phyloP scores from a whole-genome alignment of 192 early-diverging fungal species.

The Coemansia javaensis region DNA sequence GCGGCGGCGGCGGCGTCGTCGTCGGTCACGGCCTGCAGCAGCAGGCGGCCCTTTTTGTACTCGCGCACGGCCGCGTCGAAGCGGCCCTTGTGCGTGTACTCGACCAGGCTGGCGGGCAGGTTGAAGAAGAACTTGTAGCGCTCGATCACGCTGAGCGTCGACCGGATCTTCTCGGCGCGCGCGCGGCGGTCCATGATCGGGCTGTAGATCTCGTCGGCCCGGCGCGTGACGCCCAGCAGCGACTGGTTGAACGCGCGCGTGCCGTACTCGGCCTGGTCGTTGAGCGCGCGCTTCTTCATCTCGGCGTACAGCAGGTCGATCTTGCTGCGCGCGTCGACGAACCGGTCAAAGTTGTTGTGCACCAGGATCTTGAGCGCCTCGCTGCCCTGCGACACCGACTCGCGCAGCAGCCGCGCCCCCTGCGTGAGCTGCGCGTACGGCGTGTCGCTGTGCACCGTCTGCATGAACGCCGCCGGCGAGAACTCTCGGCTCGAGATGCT shows the following conservation, averaged over 20 bases:
- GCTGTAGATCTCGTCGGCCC: slow-evolving; percentile 77
- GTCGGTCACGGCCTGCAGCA: slow-evolving; percentile 60
- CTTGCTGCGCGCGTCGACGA: slow-evolving; percentile 91
- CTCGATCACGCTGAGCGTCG: slow-evolving; percentile 85
- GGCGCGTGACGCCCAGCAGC: slow-evolving; percentile 60
- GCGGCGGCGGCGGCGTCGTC: slow-evolving; percentile 7
- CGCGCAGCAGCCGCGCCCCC: slow-evolving; percentile 68
- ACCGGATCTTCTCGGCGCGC: slow-evolving; percentile 86
- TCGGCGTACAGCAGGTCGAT: slow-evolving; percentile 93
- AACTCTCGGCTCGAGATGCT: slow-evolving; percentile 55
- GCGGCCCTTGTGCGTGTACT: slow-evolving; percentile 78
- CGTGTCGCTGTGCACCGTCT: slow-evolving; percentile 79
- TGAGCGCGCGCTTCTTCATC: slow-evolving; percentile 81
- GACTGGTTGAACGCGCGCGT: slow-evolving; percentile 64
- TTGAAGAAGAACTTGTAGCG: slow-evolving; percentile 97
- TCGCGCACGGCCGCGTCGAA: slow-evolving; percentile 89
- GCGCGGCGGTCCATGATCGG: slow-evolving; percentile 80
- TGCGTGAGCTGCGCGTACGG: slow-evolving; percentile 74
- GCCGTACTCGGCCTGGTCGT: slow-evolving; percentile 74
- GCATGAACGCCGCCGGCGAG: slow-evolving; percentile 70
- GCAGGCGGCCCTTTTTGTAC: slow-evolving; percentile 90
- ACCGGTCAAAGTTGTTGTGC: slow-evolving; percentile 94
- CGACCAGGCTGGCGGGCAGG: slow-evolving; percentile 80
- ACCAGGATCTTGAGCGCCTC: slow-evolving; percentile 86
- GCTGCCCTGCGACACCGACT: slow-evolving; percentile 72